These are phyloP conservation scores for Hypocreales sp. DNA, from an alignment of 2,329 filamentous ascomycete genomes.

Conservation along the genomic window DNA sequence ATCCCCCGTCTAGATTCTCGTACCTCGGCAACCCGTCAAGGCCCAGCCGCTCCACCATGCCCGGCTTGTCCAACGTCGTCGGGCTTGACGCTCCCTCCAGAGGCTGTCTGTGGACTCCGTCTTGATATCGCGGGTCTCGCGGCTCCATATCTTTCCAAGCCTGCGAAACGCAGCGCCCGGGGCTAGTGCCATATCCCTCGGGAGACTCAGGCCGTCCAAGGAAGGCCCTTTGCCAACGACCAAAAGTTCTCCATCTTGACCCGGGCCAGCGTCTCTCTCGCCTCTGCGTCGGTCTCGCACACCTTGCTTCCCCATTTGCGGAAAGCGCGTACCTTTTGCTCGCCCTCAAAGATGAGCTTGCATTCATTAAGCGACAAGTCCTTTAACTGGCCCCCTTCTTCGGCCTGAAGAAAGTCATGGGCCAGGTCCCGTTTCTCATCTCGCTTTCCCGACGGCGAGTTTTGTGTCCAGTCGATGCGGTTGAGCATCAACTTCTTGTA, in stretches of 20 bases:
- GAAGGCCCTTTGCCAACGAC: conserved; percentile 61
- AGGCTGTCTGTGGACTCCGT: too few relatives aligned
- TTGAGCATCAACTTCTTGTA: conserved; percentile 91
- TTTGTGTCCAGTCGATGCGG: conserved; percentile 91
- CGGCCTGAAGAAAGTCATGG: conserved; percentile 62
- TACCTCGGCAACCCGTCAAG: too few relatives aligned
- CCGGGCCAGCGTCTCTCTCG: conserved; percentile 62
- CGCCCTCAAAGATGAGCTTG: conserved; percentile 77
- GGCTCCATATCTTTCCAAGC: too few relatives aligned
- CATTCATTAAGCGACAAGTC: conserved; percentile 75
- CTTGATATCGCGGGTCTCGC: too few relatives aligned
- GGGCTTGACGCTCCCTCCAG: too few relatives aligned
- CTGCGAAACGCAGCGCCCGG: too few relatives aligned
- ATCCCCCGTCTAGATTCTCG: too few relatives aligned
- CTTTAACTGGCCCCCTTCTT: conserved; percentile 63
- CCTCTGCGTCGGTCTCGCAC: conserved; percentile 86
- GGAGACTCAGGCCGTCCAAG: too few relatives aligned
- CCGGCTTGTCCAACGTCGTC: too few relatives aligned
- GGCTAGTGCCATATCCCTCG: too few relatives aligned
- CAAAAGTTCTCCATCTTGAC: conserved; percentile 93
- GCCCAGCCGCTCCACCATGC: too few relatives aligned
- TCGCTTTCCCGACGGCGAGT: conserved; percentile 49
- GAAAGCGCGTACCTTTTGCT: conserved; percentile 66
- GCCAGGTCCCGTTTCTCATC: conserved; percentile 46
- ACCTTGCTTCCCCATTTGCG: conserved; percentile 78